phyloP scores from a whole-genome alignment of 2,329 filamentous ascomycete species.

The Colletotrichum sidae region DNA sequence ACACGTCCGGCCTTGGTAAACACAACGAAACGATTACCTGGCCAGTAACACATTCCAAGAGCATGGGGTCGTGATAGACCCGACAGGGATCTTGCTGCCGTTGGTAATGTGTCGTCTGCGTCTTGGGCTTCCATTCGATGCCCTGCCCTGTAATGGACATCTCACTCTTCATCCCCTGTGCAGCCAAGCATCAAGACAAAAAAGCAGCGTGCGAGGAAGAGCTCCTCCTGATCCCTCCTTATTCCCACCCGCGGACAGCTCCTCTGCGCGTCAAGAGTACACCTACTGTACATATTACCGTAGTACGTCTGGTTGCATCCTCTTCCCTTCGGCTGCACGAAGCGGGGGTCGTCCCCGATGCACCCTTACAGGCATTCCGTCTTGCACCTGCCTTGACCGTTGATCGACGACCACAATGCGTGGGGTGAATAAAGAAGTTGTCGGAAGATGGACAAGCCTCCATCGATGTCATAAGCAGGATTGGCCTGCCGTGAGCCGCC shows the following conservation, averaged over 20 bases:
- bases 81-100: conserved; percentile 28
- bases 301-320: too few species aligned
- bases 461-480: background rate
- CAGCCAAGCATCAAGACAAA: conserved; percentile 10
- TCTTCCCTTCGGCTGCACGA: conserved; percentile 14
- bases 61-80: conserved; percentile 19
- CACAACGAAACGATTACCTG: conserved; percentile 11
- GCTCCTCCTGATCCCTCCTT: conserved; percentile 7
- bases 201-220: conserved; percentile 1
- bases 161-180: conserved; percentile 10
- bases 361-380: conserved; percentile 3
- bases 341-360: conserved; percentile 26
- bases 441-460: conserved; percentile 11
- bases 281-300: too few species aligned
- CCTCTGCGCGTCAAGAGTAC: background rate
- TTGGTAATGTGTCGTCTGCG: conserved; percentile 35
- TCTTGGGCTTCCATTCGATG: conserved; percentile 37
- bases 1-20: background rate
- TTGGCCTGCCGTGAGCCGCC: background rate
- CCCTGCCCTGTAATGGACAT: conserved; percentile 18
- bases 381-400: too few species aligned
- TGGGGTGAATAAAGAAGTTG: background rate
- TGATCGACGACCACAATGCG: too few species aligned
- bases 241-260: background rate
- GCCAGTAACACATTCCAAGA: conserved; percentile 15